phyloP scores from a whole-genome alignment of 495 filamentous ascomycete species.

The Mytilinidion resinicola region DNA sequence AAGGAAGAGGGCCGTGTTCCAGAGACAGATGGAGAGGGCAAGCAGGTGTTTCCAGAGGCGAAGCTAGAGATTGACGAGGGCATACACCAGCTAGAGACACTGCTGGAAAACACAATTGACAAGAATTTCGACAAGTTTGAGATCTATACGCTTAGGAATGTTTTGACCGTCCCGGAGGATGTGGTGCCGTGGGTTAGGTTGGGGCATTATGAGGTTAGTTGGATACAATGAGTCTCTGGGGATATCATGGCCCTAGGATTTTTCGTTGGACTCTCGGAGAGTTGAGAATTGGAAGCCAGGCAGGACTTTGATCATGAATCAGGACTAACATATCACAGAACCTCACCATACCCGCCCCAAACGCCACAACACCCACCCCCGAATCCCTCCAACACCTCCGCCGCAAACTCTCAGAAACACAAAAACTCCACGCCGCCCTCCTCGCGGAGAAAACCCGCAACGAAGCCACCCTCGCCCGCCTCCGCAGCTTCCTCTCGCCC shows the following conservation, averaged over 20 bases:
- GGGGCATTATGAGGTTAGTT: constrained; percentile 70
- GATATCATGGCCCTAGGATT: no score
- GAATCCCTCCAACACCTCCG: constrained; percentile 65
- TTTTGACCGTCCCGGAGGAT: constrained; percentile 69
- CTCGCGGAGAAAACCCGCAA: constrained; percentile 72
- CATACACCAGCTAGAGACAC: constrained; percentile 84
- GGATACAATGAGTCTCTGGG: neutral
- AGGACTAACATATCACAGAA: constrained; percentile 10
- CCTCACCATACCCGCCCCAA: constrained; percentile 15
- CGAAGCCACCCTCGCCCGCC: constrained; percentile 58
- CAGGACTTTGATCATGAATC: neutral
- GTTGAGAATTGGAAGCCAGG: neutral
- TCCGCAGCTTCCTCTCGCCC: constrained; percentile 50
- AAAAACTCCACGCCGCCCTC: constrained; percentile 69
- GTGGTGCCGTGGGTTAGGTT: constrained; percentile 71
- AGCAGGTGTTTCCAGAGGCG: constrained; percentile 38
- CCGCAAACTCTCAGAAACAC: constrained; percentile 71
- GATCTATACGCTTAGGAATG: constrained; percentile 80
- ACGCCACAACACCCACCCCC: constrained; percentile 36
- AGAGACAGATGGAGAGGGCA: constrained; percentile 49
- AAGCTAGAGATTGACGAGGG: constrained; percentile 82
- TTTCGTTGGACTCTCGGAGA: neutral
- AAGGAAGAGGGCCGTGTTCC: constrained; percentile 37
- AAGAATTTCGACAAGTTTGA: constrained; percentile 75
- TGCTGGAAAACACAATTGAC: constrained; percentile 77